Base-by-base conservation (phyloP, 108 stramenopile species). In the Skeletonema tropicum region DNA sequence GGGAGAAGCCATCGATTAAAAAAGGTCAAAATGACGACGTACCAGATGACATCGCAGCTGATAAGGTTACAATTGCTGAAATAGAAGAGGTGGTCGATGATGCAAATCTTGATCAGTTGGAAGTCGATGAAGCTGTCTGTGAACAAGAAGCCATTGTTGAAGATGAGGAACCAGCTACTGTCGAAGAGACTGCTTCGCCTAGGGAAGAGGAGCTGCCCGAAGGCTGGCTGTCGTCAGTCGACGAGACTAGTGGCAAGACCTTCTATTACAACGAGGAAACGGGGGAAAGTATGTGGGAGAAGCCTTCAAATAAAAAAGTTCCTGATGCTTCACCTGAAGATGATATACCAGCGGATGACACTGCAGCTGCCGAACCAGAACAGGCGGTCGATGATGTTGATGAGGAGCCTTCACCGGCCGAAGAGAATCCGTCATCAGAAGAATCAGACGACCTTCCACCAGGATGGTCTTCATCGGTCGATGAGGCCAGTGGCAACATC, bases 231-330 rank as follows among this genome's bases (percentile, higher is more conserved):
- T n/a, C n/a, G 4, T n/a, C 48, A 5, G 10, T 55, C 1, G 21
- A 55, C 10, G 52, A 55, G n/a, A 11, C 42, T 2, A 45, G 5
- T 45, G 52, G 52, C 21, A 55, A 55, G 17, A 48, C 61, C 3
- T 94, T 90, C 64, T 96, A 92, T 80, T 94, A 92, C 82, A 90
- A 92, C 75, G 71, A 88, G 61, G 79, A 83, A 57, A 90, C 87
- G 0, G 94, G 94, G 6, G 93, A 94, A 74, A 88, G 92, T n/a
- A 71, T 87, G 8, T 94, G 94, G 91, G 83, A 94, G 58, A 83
- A 85, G 52, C 95, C 93, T 17, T 59, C 48, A 0, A 19, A 19
- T n/a, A 5, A 39, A 49, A 2, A 62, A 13, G 30, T 7, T 35
- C 33, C 42, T 31, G 30, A 39, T 21, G 75, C 60, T 61, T 26